A percentile compares a stretch with the other conserved stretches of the same genome.
Conservation (phyloP, 805 yeast species). For the Lachancea quebecensis region DNA sequence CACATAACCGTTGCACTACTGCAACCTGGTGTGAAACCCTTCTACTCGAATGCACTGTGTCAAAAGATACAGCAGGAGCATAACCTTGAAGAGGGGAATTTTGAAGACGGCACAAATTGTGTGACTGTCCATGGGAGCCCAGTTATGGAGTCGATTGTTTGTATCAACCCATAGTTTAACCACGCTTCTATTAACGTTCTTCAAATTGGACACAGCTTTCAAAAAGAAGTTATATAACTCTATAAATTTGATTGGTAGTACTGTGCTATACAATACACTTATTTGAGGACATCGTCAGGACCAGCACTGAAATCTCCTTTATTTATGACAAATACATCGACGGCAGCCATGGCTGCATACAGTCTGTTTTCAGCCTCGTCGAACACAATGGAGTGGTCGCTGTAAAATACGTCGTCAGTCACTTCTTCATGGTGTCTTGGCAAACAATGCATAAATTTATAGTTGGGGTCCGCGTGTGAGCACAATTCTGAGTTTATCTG, state of each 20-base stretch:
- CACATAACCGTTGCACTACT: conserved; percentile 74
- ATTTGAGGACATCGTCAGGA: conserved; percentile 2
- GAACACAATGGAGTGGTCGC: conserved; percentile 78
- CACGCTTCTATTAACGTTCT: too few relatives aligned
- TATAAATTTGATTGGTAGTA: too few relatives aligned
- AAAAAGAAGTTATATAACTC: too few relatives aligned
- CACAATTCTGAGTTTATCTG: conserved; percentile 71
- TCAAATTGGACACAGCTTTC: too few relatives aligned
- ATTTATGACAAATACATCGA: conserved; percentile 83
- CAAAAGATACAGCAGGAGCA: conserved; percentile 11
- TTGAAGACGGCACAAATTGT: conserved; percentile 6
- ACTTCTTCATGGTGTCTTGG: conserved; percentile 97
- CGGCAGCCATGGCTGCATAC: conserved; percentile 91
- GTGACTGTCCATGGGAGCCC: conserved; percentile 10
- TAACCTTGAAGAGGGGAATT: conserved; percentile 3
- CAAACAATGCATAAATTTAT: conserved; percentile 96
- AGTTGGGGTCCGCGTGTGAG: conserved; percentile 51
- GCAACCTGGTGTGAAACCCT: conserved; percentile 39
- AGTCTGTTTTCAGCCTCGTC: conserved; percentile 94
- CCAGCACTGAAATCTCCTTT: conserved; percentile 50
- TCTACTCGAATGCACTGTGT: conserved; percentile 44
- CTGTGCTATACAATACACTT: neutral
- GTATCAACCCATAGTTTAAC: conserved; percentile 14
- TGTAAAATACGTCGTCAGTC: conserved; percentile 84
- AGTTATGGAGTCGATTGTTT: conserved; percentile 14